Evolutionary conservation across 345 rosid genomes (phyloP).

Genomic region (Arabidopsis arenosa): DNA sequence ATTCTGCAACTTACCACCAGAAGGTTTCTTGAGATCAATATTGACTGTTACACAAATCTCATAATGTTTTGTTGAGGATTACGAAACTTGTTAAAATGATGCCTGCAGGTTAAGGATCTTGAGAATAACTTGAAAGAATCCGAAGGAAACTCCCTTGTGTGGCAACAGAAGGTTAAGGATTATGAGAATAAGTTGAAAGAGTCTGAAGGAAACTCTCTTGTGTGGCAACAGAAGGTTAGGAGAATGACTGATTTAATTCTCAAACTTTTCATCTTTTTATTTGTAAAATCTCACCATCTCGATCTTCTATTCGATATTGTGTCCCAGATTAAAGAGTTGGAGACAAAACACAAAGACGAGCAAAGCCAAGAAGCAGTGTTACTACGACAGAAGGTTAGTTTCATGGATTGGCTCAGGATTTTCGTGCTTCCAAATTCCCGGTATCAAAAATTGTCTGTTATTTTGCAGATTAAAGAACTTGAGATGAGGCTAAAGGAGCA

Average conservation of each 20-base stretch:
- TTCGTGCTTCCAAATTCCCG: not conserved
- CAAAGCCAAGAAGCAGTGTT: conserved; percentile 54
- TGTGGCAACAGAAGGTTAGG: conserved; percentile 68
- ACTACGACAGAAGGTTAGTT: conserved; percentile 60
- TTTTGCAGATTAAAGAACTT: conserved; percentile 78
- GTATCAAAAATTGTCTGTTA: not conserved
- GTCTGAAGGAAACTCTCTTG: conserved; percentile 53
- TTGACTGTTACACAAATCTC: not conserved
- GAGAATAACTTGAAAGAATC: conserved; percentile 76
- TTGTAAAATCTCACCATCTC: not conserved
- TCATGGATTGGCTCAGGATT: not conserved
- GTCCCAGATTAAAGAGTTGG: conserved; percentile 69
- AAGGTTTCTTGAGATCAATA: conserved; percentile 55
- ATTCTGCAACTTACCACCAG: conserved; percentile 54
- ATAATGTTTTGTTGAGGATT: conserved; percentile 7
- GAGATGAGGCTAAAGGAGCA: conserved; percentile 77
- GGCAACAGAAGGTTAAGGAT: conserved; percentile 67
- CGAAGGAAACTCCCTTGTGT: conserved; percentile 49
- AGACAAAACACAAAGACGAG: conserved; percentile 65
- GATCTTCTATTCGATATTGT: conserved; percentile 11
- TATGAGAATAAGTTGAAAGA: conserved; percentile 76
- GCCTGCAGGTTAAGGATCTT: conserved; percentile 67
- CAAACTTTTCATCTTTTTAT: conserved; percentile 16
- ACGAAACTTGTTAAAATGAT: conserved; percentile 11
- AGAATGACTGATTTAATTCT: not conserved